These are phyloP conservation scores for Zhuliangozyma blackwelliae DNA, from an alignment of 1,139 yeast species.

Conservation along the genomic window DNA sequence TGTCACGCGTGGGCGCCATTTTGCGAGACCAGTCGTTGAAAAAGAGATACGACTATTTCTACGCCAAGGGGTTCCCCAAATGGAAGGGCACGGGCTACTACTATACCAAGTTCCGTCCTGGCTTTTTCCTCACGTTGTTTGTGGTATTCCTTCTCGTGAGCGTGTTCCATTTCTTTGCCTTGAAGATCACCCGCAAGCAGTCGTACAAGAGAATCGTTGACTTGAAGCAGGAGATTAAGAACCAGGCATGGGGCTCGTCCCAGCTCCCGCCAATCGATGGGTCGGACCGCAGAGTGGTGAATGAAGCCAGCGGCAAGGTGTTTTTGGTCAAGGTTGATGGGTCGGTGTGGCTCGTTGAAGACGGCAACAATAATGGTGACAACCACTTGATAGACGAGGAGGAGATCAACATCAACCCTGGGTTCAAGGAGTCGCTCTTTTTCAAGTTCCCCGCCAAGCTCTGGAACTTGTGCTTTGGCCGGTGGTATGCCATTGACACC, in stretches of 20 bases:
- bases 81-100: constrained; percentile 58
- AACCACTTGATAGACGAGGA: constrained; percentile 31
- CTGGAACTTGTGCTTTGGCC: constrained; percentile 48
- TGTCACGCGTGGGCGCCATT: constrained; percentile 71
- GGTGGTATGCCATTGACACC: constrained; percentile 24
- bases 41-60: constrained; percentile 80
- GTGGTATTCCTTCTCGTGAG: constrained; percentile 49
- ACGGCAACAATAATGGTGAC: constrained; percentile 19
- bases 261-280: constrained; percentile 45
- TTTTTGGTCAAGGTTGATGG: constrained; percentile 69
- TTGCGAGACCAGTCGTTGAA: constrained; percentile 58
- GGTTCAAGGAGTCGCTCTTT: constrained; percentile 54
- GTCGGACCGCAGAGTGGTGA: constrained; percentile 35
- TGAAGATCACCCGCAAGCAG: constrained; percentile 55
- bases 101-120: constrained; percentile 57
- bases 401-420: constrained; percentile 34
- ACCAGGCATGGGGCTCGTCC: constrained; percentile 61
- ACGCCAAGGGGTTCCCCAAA: constrained; percentile 80
- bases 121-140: constrained; percentile 47
- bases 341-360: constrained; percentile 58
- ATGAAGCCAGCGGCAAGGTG: constrained; percentile 45
- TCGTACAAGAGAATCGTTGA: constrained; percentile 54
- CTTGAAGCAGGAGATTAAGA: constrained; percentile 48
- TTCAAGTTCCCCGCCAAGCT: constrained; percentile 40
- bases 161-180: constrained; percentile 54